These are phyloP conservation scores for Aspergillus carlsbadensis DNA, from an alignment of 495 filamentous ascomycete species.

Conservation along the genomic window DNA sequence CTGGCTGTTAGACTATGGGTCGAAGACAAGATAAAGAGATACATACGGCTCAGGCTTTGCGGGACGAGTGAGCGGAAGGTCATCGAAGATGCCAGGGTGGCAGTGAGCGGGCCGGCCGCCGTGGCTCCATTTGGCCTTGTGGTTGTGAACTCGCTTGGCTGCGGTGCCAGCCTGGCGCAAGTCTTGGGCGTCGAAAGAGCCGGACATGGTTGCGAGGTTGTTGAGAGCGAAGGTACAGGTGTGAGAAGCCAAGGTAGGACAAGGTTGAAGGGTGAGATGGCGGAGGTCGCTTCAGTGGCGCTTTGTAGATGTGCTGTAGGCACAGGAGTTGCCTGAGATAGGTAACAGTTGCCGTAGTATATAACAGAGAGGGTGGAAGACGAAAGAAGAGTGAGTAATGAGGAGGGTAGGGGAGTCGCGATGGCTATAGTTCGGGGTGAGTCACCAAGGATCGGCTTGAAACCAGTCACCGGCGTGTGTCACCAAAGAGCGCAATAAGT, in stretches of 20 bases:
- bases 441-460: conserved; percentile 12
- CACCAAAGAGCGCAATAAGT: not conserved
- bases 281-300: not conserved
- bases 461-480: conserved; percentile 9
- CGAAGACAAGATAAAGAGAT: conserved; percentile 5
- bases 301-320: not conserved
- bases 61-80: conserved; percentile 28
- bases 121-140: conserved; percentile 55
- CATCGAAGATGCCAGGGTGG: conserved; percentile 1
- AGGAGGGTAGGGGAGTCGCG: not conserved
- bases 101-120: conserved; percentile 31
- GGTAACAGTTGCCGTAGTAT: not conserved
- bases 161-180: conserved; percentile 28
- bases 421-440: conserved; percentile 17
- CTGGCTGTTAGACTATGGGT: no score
- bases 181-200: conserved; percentile 16
- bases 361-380: not conserved
- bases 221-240: not conserved
- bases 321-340: not conserved
- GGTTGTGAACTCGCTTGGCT: conserved; percentile 47
- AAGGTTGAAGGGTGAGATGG: not conserved
- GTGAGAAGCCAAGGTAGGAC: not conserved
- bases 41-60: conserved; percentile 24
- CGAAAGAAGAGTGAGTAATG: conserved; percentile 6
- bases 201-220: conserved; percentile 15